Evolutionary conservation across 2,329 filamentous ascomycete genomes (phyloP).

Genomic region (Ophiostoma fasciatum): DNA sequence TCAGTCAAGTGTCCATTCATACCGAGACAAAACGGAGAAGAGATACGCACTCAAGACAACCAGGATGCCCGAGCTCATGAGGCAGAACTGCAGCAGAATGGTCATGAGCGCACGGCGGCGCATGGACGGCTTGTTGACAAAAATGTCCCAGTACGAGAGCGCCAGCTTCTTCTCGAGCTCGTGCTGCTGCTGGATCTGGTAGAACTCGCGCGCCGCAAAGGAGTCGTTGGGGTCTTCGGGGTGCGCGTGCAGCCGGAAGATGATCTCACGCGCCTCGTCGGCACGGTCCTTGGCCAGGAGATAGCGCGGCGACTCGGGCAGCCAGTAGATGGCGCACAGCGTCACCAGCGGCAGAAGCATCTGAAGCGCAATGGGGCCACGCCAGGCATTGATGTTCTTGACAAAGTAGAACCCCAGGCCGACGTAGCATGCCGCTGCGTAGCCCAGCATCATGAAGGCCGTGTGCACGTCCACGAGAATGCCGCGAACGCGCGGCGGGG

Average conservation of each 20-base stretch:
- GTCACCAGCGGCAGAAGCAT: constrained; percentile 12
- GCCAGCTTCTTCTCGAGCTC: not conserved
- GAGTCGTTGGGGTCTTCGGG: constrained; percentile 22
- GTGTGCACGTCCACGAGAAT: constrained; percentile 11
- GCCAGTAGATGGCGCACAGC: constrained; percentile 16
- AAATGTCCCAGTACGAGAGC: not conserved
- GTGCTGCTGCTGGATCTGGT: constrained; percentile 1
- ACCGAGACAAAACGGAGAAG: not conserved
- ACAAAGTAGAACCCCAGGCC: constrained; percentile 6
- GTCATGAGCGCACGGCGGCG: not conserved
- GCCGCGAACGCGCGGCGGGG: constrained; percentile 15
- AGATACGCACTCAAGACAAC: not conserved
- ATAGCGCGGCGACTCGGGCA: constrained; percentile 16
- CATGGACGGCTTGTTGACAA: not conserved
- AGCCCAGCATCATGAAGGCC: constrained; percentile 22
- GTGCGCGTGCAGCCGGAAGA: constrained; percentile 25
- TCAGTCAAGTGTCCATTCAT: not conserved
- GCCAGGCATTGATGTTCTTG: constrained; percentile 17
- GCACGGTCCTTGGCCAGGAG: constrained; percentile 13
- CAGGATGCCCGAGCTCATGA: not conserved
- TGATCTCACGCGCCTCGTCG: constrained; percentile 12
- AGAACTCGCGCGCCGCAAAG: not conserved
- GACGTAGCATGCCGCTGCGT: constrained; percentile 13
- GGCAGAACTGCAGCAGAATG: not conserved
- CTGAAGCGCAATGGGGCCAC: constrained; percentile 21